Percentiles rank a stretch among this genome's conserved stretches.
phyloP scores from a whole-genome alignment of 495 filamentous ascomycete genomes.

The Xylaria cubensis region DNA sequence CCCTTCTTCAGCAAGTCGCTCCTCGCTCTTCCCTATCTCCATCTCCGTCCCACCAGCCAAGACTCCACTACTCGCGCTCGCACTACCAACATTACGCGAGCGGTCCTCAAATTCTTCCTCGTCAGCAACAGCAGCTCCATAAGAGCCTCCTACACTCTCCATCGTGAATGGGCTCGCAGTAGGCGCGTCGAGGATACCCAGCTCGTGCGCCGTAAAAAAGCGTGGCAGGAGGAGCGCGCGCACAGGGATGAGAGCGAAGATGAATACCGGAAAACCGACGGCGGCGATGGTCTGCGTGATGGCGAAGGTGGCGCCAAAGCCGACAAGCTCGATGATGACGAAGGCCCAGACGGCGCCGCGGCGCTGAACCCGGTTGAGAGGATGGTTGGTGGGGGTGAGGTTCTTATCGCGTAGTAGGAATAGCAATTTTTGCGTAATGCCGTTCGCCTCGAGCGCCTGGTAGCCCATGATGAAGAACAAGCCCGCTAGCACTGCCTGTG shows the following conservation, averaged over 20 bases:
- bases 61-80: constrained; percentile 9
- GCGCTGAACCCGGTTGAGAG: constrained; percentile 66
- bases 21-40: constrained; percentile 35
- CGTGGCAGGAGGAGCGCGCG: constrained; percentile 75
- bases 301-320: constrained; percentile 88
- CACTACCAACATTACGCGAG: neutral
- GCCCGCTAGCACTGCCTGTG: constrained; percentile 85
- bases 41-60: constrained; percentile 7
- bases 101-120: constrained; percentile 21
- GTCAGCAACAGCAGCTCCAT: constrained; percentile 35
- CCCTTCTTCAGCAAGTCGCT: constrained; percentile 47
- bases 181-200: constrained; percentile 74
- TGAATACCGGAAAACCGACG: constrained; percentile 91
- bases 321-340: constrained; percentile 75
- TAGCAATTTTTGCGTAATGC: constrained; percentile 80
- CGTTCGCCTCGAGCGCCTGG: constrained; percentile 80
- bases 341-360: constrained; percentile 75
- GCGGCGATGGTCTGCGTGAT: constrained; percentile 95
- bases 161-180: constrained; percentile 86
- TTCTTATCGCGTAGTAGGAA: constrained; percentile 73
- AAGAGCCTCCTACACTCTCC: constrained; percentile 79
- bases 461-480: constrained; percentile 96
- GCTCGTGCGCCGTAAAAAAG: constrained; percentile 71
- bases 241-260: constrained; percentile 79
- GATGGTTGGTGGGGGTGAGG: constrained; percentile 69